A percentile compares a stretch with the other conserved stretches of the same genome.
Conservation (phyloP, 2,329 filamentous ascomycete species). For the Talaromyces pinophilus region DNA sequence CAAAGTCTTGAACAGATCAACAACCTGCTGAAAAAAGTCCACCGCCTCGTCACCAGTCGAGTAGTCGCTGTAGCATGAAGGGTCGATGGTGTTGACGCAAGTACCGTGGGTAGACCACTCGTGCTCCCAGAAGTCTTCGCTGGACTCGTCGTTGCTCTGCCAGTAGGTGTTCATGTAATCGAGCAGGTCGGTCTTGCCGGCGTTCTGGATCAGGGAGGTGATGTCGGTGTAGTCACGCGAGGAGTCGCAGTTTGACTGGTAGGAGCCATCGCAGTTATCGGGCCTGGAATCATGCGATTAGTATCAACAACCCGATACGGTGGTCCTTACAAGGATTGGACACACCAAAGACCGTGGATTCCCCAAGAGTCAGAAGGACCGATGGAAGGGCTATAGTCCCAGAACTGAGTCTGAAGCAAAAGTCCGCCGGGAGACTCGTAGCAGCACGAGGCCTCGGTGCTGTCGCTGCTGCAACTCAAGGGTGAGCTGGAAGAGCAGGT, state of each 20-base stretch:
- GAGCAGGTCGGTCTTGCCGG: constrained; percentile 54
- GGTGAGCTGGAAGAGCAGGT: constrained; percentile 55
- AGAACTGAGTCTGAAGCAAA: constrained; percentile 61
- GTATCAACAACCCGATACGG: neutral
- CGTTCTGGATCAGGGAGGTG: constrained; percentile 54
- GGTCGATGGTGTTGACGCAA: constrained; percentile 68
- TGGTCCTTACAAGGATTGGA: constrained; percentile 42
- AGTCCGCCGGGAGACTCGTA: constrained; percentile 61
- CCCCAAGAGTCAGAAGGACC: constrained; percentile 61
- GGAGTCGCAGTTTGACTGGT: constrained; percentile 58
- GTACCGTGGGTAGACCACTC: constrained; percentile 74
- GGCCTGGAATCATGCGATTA: constrained; percentile 37
- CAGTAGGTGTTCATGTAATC: constrained; percentile 62
- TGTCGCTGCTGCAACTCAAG: constrained; percentile 47
- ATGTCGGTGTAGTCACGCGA: constrained; percentile 60
- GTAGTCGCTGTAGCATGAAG: constrained; percentile 63
- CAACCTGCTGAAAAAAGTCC: constrained; percentile 58
- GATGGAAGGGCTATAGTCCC: constrained; percentile 58
- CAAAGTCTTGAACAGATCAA: constrained; percentile 57
- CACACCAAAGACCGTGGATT: constrained; percentile 58
- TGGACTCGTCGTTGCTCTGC: constrained; percentile 57
- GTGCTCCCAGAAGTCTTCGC: constrained; percentile 66
- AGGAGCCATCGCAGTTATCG: constrained; percentile 60
- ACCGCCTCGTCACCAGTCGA: constrained; percentile 58
- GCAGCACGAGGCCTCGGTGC: constrained; percentile 55